Evolutionary conservation across 306 rosid species (phyloP).

Genomic region (Medicago arabica): DNA sequence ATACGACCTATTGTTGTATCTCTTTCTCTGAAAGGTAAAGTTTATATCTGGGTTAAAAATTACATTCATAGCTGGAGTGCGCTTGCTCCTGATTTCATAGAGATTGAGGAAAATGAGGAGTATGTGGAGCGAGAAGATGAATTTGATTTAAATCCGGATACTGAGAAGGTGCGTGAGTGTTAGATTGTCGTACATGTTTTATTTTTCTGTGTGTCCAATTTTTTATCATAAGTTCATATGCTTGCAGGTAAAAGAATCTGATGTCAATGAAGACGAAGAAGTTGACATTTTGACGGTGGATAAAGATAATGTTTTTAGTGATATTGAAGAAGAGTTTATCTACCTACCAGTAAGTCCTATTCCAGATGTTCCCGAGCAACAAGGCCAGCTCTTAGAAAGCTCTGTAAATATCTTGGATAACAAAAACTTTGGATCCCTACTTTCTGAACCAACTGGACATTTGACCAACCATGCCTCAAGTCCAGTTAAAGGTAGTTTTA

Average conservation of each 20-base stretch:
- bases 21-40: slow-evolving; percentile 80
- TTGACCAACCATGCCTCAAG: too few species aligned
- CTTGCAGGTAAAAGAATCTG: slow-evolving; percentile 73
- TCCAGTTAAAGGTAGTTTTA: too few species aligned
- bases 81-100: slow-evolving; percentile 94
- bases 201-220: neutral
- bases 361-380: slow-evolving; percentile 73
- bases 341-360: slow-evolving; percentile 85
- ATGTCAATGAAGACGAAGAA: slow-evolving; percentile 84
- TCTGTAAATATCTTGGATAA: slow-evolving; percentile 72
- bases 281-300: slow-evolving; percentile 82
- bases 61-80: slow-evolving; percentile 99
- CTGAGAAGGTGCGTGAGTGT: slow-evolving; percentile 66
- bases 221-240: neutral
- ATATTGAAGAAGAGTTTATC: slow-evolving; percentile 77
- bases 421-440: slow-evolving; percentile 83
- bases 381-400: slow-evolving; percentile 68
- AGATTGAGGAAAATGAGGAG: slow-evolving; percentile 95
- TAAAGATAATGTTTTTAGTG: slow-evolving; percentile 80
- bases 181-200: slow-evolving; percentile 11
- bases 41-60: slow-evolving; percentile 96
- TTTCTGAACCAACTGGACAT: slow-evolving; percentile 79
- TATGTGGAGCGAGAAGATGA: slow-evolving; percentile 93
- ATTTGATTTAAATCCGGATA: slow-evolving; percentile 86
- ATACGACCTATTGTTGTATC: slow-evolving; percentile 89